Conservation (phyloP, 768 basidiomycete genomes). For the Ramaria sp. region DNA sequence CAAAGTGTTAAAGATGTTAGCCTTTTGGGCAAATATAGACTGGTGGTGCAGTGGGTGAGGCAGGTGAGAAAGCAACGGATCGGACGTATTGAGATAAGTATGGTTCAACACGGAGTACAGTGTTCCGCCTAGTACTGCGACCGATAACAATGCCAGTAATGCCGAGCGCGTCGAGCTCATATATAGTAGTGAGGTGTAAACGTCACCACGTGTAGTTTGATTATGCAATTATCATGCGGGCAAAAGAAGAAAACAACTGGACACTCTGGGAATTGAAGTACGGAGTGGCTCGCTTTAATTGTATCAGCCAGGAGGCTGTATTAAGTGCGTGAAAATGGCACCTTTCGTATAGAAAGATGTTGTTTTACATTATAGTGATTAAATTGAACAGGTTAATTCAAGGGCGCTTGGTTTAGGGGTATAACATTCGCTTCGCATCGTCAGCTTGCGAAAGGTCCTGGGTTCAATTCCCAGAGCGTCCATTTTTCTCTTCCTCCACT, state of each 20-base stretch:
- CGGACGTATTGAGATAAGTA: conserved; percentile 80
- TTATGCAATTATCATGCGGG: too few species aligned
- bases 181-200: neutral
- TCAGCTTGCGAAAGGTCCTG: conserved; percentile 8
- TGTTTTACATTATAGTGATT: too few species aligned
- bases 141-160: conserved; percentile 6
- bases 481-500: too few species aligned
- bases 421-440: conserved; percentile 10
- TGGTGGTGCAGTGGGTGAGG: conserved; percentile 54
- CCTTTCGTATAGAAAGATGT: too few species aligned
- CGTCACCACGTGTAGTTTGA: too few species aligned
- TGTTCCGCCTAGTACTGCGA: conserved; percentile 49
- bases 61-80: conserved; percentile 56
- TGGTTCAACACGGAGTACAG: conserved; percentile 48
- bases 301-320: too few species aligned
- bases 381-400: too few species aligned
- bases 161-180: conserved; percentile 31
- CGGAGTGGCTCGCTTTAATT: too few species aligned
- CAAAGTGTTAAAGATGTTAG: conserved; percentile 69
- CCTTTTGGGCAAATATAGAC: conserved; percentile 72
- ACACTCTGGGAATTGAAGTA: too few species aligned
- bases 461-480: conserved; percentile 11
- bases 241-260: neutral
- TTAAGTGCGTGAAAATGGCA: too few species aligned
- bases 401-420: conserved; percentile 11